A percentile compares a stretch with the other conserved stretches of the same genome.
phyloP scores from a whole-genome alignment of 2,329 filamentous ascomycete species.

The Lasiodiplodia theobromae region DNA sequence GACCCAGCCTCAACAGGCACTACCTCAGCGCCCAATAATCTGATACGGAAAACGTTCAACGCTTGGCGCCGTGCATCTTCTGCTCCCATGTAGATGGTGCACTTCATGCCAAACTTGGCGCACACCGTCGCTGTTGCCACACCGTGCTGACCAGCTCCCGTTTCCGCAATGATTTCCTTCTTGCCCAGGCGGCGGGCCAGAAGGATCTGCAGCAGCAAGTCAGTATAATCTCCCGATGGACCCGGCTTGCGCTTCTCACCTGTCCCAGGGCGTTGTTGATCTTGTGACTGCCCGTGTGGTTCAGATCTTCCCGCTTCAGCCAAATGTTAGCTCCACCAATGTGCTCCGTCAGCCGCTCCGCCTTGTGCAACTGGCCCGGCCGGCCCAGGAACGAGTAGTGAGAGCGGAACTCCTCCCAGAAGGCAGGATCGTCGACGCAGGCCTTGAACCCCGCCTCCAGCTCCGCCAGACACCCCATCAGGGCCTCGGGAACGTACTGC shows the following conservation, averaged over 20 bases:
- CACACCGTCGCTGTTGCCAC: slow-evolving; percentile 97
- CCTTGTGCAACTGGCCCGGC: slow-evolving; percentile 87
- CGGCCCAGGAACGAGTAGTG: slow-evolving; percentile 98
- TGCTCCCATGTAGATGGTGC: slow-evolving; percentile 97
- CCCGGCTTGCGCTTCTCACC: slow-evolving; percentile 41
- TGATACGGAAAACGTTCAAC: slow-evolving; percentile 98
- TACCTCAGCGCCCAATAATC: slow-evolving; percentile 90
- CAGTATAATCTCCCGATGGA: not conserved
- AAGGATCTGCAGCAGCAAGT: slow-evolving; percentile 57
- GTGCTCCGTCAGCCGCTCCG: slow-evolving; percentile 84
- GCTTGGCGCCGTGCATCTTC: slow-evolving; percentile 97
- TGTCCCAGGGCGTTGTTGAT: slow-evolving; percentile 99
- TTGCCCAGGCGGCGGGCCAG: slow-evolving; percentile 87
- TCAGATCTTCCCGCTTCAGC: slow-evolving; percentile 96
- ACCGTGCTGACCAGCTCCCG: slow-evolving; percentile 95
- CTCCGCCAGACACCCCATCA: slow-evolving; percentile 95
- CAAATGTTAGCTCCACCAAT: slow-evolving; percentile 95
- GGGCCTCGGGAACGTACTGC: slow-evolving; percentile 94
- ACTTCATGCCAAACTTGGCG: slow-evolving; percentile 98
- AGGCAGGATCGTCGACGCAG: slow-evolving; percentile 83
- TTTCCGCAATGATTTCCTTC: slow-evolving; percentile 97
- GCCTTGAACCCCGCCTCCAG: slow-evolving; percentile 90
- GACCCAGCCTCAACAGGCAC: slow-evolving; percentile 91
- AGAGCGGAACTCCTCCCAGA: slow-evolving; percentile 96
- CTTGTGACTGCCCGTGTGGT: slow-evolving; percentile 98